These are phyloP conservation scores for Nyctanthes arbortristis DNA, from an alignment of 257 asterid genomes.

Conservation along the genomic window DNA sequence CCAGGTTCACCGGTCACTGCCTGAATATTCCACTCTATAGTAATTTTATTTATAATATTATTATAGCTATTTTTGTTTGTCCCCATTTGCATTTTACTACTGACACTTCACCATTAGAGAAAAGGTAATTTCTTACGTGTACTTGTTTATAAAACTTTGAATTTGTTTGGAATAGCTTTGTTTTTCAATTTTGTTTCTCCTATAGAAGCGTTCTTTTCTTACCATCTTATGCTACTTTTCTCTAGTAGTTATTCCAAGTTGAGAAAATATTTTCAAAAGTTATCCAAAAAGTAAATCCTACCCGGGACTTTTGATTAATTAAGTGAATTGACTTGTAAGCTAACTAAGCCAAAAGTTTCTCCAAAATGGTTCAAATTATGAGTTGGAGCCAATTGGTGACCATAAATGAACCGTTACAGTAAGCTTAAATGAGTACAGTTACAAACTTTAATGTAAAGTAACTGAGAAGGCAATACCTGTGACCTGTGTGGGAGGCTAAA, in stretches of 20 bases:
- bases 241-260: background rate
- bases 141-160: too few relatives aligned
- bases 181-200: too few relatives aligned
- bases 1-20: background rate
- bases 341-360: background rate
- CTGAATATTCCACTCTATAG: constrained; percentile 14
- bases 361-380: constrained; percentile 5
- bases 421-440: constrained; percentile 12
- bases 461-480: background rate
- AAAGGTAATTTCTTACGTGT: too few relatives aligned
- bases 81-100: background rate
- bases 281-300: background rate
- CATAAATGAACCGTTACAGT: constrained; percentile 17
- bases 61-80: background rate
- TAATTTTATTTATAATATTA: background rate
- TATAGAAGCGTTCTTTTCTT: too few relatives aligned
- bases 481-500: background rate
- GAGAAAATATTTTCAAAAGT: too few relatives aligned
- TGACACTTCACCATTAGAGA: too few relatives aligned
- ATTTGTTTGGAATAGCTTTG: too few relatives aligned
- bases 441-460: constrained; percentile 19
- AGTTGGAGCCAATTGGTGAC: background rate
- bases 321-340: background rate
- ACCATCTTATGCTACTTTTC: background rate
- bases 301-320: background rate